These are phyloP conservation scores for Erodium moschatum DNA, from an alignment of 441 rosid species.

Conservation along the genomic window DNA sequence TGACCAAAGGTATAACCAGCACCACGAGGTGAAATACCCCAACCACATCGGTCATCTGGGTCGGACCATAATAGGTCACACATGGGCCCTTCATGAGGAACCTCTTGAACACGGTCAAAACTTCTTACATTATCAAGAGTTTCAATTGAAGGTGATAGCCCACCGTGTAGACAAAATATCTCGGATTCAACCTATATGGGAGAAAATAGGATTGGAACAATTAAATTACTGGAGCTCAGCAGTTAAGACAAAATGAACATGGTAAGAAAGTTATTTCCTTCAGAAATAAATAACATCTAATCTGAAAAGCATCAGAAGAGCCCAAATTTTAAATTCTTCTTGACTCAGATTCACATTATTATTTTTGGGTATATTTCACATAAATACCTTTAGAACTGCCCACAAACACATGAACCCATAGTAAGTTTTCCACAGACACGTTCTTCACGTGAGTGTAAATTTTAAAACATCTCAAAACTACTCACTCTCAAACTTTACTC, in stretches of 20 bases:
- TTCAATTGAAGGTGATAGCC: constrained; percentile 70
- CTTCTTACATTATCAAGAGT: constrained; percentile 66
- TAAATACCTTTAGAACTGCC: too few species aligned
- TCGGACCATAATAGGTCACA: constrained; percentile 73
- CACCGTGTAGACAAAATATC: constrained; percentile 32
- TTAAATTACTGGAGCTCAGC: background rate
- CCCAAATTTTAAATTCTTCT: background rate
- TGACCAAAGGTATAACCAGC: constrained; percentile 62
- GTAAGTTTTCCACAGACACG: too few species aligned
- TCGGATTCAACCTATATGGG: constrained; percentile 48
- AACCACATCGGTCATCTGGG: constrained; percentile 62
- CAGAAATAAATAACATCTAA: background rate
- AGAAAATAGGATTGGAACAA: constrained; percentile 6
- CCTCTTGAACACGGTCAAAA: constrained; percentile 44
- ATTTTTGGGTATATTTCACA: background rate
- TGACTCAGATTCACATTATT: background rate
- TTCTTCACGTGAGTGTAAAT: too few species aligned
- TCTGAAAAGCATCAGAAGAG: background rate
- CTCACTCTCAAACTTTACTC: too few species aligned
- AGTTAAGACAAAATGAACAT: background rate
- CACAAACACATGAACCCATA: too few species aligned
- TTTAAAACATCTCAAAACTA: too few species aligned
- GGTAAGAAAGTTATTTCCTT: background rate
- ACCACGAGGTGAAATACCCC: constrained; percentile 66
- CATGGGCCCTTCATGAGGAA: constrained; percentile 69